Base-by-base conservation (phyloP, 2,329 filamentous ascomycete species). In the Geosmithia morbida region DNA sequence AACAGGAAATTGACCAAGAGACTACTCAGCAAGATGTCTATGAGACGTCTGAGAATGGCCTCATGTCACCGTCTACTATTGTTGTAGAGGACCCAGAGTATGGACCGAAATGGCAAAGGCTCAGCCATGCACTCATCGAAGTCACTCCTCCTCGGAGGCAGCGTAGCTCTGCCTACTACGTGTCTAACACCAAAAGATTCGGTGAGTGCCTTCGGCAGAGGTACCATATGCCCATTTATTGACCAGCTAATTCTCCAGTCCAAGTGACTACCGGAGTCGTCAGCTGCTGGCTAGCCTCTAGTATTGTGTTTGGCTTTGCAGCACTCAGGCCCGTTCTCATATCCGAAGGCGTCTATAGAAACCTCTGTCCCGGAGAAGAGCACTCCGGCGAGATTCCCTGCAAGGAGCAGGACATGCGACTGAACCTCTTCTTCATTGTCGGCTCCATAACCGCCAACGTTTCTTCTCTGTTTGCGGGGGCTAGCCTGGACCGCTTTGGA, bases 401-500 rank as follows among this genome's bases (percentile, higher is more conserved):
- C 51, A 61, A 71, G 18, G 73, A 78, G 56, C 59, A 60, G 26
- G 57, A 60, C 11, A 75, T 79, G 48, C 71, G 71, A 48, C 70
- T 94, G 46, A 94, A 94, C 58, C 67, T 94, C 49, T 90, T 94
- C 81, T 95, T 95, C 67, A 92, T 88, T 3, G 74, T 87, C 14
- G 87, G 87, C 2, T 88, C 87, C 10, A 87, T 94, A 11, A 83
- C 78, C 3, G 92, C 87, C 18, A 95, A 94, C 55, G 82, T 94
- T 13, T 85, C 79, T 22, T 87, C 87, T 4, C 70, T 95, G 7
- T 84, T 88, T 1, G 80, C 94, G 2, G 88, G 88, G 33, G 83
- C 85, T 2, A 82, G 94, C 26, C 74, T 95, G 16, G 88, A 95
- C 64, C 74, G 79, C 50, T 88, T 77, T 57, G 88, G 88, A 1